Evolutionary conservation across 73 alveolate genomes (phyloP).

Genomic region (Symbiodinium pilosum): DNA sequence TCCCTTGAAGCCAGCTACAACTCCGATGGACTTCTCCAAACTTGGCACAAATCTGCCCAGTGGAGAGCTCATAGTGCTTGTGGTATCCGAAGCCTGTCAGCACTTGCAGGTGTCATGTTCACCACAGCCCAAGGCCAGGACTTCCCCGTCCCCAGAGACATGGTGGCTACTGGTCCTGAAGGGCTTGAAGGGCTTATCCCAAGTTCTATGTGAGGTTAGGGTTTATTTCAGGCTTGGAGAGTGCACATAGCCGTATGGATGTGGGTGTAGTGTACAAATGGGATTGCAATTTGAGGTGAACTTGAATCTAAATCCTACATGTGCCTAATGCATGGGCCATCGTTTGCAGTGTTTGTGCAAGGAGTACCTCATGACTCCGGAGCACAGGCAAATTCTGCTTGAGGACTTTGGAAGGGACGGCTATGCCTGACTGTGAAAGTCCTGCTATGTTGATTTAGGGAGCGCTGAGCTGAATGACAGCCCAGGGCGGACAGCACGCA

Average conservation of each 20-base stretch:
- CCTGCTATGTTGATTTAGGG: background rate
- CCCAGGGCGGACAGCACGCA: background rate
- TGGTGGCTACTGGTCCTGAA: conserved; percentile 44
- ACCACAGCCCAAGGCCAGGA: conserved; percentile 14
- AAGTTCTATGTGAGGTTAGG: too few species aligned
- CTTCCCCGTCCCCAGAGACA: conserved; percentile 88
- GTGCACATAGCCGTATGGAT: background rate
- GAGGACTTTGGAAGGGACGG: too few species aligned
- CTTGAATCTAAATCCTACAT: too few species aligned
- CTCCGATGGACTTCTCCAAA: conserved; percentile 89
- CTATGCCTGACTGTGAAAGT: too few species aligned
- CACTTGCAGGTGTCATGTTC: too few species aligned
- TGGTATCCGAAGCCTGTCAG: too few species aligned
- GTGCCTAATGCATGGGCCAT: too few species aligned
- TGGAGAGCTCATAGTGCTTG: background rate
- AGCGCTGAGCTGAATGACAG: background rate
- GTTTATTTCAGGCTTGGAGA: background rate
- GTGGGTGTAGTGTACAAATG: too few species aligned
- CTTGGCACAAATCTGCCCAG: conserved; percentile 50
- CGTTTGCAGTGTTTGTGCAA: too few species aligned
- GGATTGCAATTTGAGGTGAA: too few species aligned
- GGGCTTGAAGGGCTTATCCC: too few species aligned
- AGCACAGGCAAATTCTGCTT: conserved; percentile 55
- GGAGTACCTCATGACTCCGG: conserved; percentile 91
- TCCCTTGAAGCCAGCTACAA: conserved; percentile 82